A percentile compares a stretch with the other conserved stretches of the same genome.
phyloP scores from a whole-genome alignment of 192 early-diverging fungal genomes.

The Anaeromyces robustus region DNA sequence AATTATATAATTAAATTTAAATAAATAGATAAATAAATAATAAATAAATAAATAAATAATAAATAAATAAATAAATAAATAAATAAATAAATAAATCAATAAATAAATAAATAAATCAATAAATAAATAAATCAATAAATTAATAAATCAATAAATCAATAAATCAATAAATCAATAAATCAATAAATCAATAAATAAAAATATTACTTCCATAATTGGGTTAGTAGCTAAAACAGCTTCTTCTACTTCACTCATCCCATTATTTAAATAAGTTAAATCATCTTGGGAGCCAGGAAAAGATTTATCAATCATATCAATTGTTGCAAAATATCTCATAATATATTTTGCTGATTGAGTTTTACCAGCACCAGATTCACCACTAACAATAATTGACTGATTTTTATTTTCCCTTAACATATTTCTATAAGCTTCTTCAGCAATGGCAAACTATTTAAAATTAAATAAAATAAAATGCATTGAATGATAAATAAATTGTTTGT shows the following conservation, averaged over 20 bases:
- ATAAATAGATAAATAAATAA: too few species aligned
- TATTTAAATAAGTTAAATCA: neutral
- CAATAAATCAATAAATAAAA: too few species aligned
- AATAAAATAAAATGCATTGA: too few species aligned
- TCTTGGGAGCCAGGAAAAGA: neutral
- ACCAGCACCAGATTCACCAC: slow-evolving; percentile 88
- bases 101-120: too few species aligned
- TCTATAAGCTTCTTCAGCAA: slow-evolving; percentile 94
- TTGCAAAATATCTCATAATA: slow-evolving; percentile 93
- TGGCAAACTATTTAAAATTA: slow-evolving; percentile 50
- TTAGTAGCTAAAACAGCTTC: slow-evolving; percentile 86
- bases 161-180: too few species aligned
- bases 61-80: too few species aligned
- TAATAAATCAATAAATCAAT: too few species aligned
- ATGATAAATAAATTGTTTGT: too few species aligned
- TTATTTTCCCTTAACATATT: slow-evolving; percentile 80
- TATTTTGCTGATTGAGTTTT: slow-evolving; percentile 93
- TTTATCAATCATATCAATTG: slow-evolving; percentile 30
- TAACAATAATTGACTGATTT: slow-evolving; percentile 97
- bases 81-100: too few species aligned
- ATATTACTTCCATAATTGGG: slow-evolving; percentile 86
- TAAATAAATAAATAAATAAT: too few species aligned
- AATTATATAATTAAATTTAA: too few species aligned
- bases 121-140: too few species aligned
- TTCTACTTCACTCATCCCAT: slow-evolving; percentile 52